Evolutionary conservation across 2,329 filamentous ascomycete species (phyloP).

Genomic region (Orbilia oligospora): DNA sequence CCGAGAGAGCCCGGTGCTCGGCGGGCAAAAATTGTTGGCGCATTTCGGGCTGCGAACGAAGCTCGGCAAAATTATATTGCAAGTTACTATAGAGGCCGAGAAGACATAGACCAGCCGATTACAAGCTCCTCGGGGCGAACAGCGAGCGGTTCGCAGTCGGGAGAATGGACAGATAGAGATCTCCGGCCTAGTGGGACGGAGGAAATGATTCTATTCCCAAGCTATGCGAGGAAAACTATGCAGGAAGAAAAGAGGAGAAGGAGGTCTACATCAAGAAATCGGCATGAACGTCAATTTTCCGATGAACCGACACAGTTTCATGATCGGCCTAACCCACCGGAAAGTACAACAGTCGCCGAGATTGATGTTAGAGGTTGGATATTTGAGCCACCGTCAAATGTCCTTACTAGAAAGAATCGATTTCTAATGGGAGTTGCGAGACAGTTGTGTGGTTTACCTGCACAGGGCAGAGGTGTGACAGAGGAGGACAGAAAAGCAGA

Average conservation of each 20-base stretch:
- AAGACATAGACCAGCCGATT: slow-evolving; percentile 68
- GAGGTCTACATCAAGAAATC: slow-evolving; percentile 61
- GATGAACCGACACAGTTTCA: slow-evolving; percentile 64
- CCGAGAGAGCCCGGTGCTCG: slow-evolving; percentile 59
- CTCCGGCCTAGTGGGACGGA: slow-evolving; percentile 84
- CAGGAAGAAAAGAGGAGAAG: slow-evolving; percentile 69
- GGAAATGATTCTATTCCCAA: slow-evolving; percentile 95
- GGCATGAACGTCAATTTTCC: not conserved
- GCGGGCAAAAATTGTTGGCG: slow-evolving; percentile 68
- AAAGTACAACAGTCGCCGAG: slow-evolving; percentile 80
- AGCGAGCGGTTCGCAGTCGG: slow-evolving; percentile 70
- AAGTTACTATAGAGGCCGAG: slow-evolving; percentile 70
- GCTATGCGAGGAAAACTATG: slow-evolving; percentile 83
- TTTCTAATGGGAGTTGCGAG: slow-evolving; percentile 88
- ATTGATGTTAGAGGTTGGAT: slow-evolving; percentile 97
- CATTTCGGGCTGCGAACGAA: slow-evolving; percentile 80
- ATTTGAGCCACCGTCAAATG: slow-evolving; percentile 83
- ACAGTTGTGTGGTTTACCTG: slow-evolving; percentile 87
- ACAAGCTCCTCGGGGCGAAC: slow-evolving; percentile 70
- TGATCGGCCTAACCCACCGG: slow-evolving; percentile 64
- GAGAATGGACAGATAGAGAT: slow-evolving; percentile 82
- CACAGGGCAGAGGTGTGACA: slow-evolving; percentile 71
- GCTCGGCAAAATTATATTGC: slow-evolving; percentile 75
- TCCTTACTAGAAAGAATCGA: slow-evolving; percentile 87
- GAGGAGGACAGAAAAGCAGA: slow-evolving; percentile 64